Evolutionary conservation across 345 rosid species (phyloP).

Genomic region (Arabis alpina): DNA sequence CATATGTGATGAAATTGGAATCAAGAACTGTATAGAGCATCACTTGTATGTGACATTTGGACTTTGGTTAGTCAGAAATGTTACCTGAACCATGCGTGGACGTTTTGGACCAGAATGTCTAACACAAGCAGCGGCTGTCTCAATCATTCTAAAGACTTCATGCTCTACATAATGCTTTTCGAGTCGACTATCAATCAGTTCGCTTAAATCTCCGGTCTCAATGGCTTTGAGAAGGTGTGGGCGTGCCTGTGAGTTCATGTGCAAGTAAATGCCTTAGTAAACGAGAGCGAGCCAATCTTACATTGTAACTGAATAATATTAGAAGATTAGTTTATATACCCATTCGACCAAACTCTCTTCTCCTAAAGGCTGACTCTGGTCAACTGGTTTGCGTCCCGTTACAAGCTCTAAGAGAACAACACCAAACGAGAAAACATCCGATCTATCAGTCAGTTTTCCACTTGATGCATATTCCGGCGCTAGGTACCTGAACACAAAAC

Average conservation of each 20-base stretch:
- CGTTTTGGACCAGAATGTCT: slow-evolving; percentile 89
- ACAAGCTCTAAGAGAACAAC: slow-evolving; percentile 94
- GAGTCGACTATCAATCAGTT: slow-evolving; percentile 75
- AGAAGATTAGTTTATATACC: slow-evolving; percentile 52
- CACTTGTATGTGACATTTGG: background rate
- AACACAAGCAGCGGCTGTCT: slow-evolving; percentile 95
- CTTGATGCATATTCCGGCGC: slow-evolving; percentile 99
- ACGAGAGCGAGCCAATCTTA: slow-evolving; percentile 36
- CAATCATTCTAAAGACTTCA: slow-evolving; percentile 79
- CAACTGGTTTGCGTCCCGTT: slow-evolving; percentile 92
- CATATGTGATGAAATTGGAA: background rate
- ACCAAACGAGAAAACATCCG: slow-evolving; percentile 95
- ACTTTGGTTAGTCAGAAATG: background rate
- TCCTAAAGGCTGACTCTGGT: slow-evolving; percentile 81
- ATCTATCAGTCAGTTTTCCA: slow-evolving; percentile 92
- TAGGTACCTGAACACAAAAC: slow-evolving; percentile 63
- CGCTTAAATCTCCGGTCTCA: slow-evolving; percentile 72
- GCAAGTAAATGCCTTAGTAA: slow-evolving; percentile 45
- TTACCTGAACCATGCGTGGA: slow-evolving; percentile 96
- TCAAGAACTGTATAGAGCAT: slow-evolving; percentile 11
- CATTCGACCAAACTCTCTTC: slow-evolving; percentile 99
- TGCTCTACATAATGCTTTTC: slow-evolving; percentile 72
- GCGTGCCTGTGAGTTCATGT: slow-evolving; percentile 75
- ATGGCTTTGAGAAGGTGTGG: slow-evolving; percentile 67
- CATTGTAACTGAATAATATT: slow-evolving; percentile 29